phyloP scores from a whole-genome alignment of 352 stramenopile genomes.

The Phytophthora litchii region DNA sequence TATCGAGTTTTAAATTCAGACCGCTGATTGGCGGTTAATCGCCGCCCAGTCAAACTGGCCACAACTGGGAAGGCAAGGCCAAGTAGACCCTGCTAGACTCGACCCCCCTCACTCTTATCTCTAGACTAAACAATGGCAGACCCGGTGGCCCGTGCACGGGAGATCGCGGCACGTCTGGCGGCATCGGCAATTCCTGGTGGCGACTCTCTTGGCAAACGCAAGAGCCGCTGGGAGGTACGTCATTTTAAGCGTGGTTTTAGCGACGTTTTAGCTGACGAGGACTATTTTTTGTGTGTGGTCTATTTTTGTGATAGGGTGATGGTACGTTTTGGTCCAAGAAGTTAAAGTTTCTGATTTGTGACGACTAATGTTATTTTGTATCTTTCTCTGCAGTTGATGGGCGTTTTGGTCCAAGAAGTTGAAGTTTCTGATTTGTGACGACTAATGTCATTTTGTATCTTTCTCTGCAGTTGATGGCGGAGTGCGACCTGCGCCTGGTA shows the following conservation, averaged over 20 bases:
- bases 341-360: slow-evolving; percentile 19
- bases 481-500: slow-evolving; percentile 37
- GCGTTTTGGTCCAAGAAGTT: slow-evolving; percentile 18
- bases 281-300: slow-evolving; percentile 6
- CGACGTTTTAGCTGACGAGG: not conserved
- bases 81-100: not conserved
- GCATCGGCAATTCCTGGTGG: slow-evolving; percentile 67
- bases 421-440: slow-evolving; percentile 14
- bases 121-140: slow-evolving; percentile 46
- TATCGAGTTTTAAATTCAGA: not conserved
- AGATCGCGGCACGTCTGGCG: slow-evolving; percentile 82
- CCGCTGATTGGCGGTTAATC: slow-evolving; percentile 51
- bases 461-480: slow-evolving; percentile 43
- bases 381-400: slow-evolving; percentile 39
- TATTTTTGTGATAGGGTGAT: slow-evolving; percentile 45
- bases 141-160: slow-evolving; percentile 79
- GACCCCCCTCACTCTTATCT: slow-evolving; percentile 5
- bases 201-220: slow-evolving; percentile 80
- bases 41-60: slow-evolving; percentile 23
- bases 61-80: slow-evolving; percentile 15
- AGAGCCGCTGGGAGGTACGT: slow-evolving; percentile 86
- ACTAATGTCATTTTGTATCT: not conserved
- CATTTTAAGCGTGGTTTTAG: slow-evolving; percentile 6
- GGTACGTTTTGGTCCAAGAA: slow-evolving; percentile 33
- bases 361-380: not conserved